Evolutionary conservation across 225 moss, liverwort and hornwort genomes (phyloP).

Genomic region (Pseudisothecium myosuroides): DNA sequence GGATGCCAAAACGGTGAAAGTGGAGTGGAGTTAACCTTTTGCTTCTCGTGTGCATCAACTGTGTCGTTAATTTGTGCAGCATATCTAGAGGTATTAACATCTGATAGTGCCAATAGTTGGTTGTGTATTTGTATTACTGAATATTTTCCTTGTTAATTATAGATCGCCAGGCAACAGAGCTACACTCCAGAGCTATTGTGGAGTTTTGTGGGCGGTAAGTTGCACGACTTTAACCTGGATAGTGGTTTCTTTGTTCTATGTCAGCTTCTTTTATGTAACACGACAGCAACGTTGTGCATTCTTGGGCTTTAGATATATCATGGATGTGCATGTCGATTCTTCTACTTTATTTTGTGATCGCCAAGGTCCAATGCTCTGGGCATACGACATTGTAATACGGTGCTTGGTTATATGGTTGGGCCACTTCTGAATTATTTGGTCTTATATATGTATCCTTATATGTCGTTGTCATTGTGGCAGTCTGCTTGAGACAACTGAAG

Average conservation of each 20-base stretch:
- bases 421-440: background rate
- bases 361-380: background rate
- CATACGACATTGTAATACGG: background rate
- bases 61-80: background rate
- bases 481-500: slow-evolving; percentile 74
- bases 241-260: background rate
- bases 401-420: background rate
- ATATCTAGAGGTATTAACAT: background rate
- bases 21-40: background rate
- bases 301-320: background rate
- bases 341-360: background rate
- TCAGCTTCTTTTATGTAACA: background rate
- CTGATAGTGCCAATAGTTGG: background rate
- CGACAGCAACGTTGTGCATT: background rate
- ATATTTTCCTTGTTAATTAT: background rate
- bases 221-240: background rate
- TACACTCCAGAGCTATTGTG: slow-evolving; percentile 64
- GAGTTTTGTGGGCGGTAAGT: slow-evolving; percentile 81
- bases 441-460: background rate
- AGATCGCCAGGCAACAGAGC: slow-evolving; percentile 57
- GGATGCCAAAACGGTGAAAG: background rate
- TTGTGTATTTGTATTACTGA: background rate
- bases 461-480: slow-evolving; percentile 21
- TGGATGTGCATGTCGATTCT: background rate
- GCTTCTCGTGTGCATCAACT: background rate